Base-by-base conservation (phyloP, 176 grass and related monocot species). In the Phoenix roebelenii region DNA sequence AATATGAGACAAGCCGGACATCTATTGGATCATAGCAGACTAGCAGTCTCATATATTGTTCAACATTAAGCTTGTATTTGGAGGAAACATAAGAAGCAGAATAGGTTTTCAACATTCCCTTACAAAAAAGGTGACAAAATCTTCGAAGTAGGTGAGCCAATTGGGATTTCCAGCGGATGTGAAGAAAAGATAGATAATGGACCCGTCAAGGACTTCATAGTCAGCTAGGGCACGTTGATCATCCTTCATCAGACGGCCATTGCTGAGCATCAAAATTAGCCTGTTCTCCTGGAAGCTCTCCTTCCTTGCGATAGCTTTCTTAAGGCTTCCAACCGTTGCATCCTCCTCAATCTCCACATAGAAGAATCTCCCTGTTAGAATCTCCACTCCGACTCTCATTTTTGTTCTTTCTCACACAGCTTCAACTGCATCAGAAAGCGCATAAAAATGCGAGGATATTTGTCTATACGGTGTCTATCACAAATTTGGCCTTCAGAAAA, bases 181-280 rank as follows among this genome's bases (percentile, higher is more conserved):
- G 26, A 69, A 69, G 53, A 69, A 69, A 53, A 69, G 66, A 53
- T 69, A 69, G 66, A 69, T 3, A 4, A 69, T 55, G 26, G 66
- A 69, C 3, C 66, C 66, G 1, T 69, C 66, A 1, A 22, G 16
- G 3, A 69, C 29, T 18, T 53, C 66, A 25, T 52, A 69, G 23
- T 56, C 54, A 22, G 52, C 53, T 7, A 69, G 52, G 25, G 53
- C 15, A 28, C 52, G 23, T 18, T 49, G 66, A 6, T 69, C 66
- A 22, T 69, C 53, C 53, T 28, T 56, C 52, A 69, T 26, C 66
- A 69, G 25, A 16, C 26, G 25, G 66, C 66, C 66, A 23, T 49
- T 57, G 29, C 66, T 57, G 25, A 57, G 66, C 52, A 69, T 57
- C 25, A 69, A 53, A n/a, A 69, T 28, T 28, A 69, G 54, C 66